phyloP scores from a whole-genome alignment of 2,329 filamentous ascomycete genomes.

The Graphilbum ipis-grandicollis region DNA sequence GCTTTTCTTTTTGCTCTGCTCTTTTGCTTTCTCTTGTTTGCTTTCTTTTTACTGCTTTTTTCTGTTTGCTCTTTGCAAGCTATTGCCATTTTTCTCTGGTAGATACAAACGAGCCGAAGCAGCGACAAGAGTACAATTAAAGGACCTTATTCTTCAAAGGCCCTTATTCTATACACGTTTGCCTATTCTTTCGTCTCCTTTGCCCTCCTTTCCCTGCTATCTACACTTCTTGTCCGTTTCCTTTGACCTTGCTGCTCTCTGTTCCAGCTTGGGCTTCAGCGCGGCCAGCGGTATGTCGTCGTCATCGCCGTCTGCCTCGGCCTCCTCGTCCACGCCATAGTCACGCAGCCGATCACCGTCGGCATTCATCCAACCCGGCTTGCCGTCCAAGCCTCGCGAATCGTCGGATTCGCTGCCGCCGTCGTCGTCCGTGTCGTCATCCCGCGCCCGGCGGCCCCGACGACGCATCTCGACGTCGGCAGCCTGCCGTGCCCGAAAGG shows the following conservation, averaged over 20 bases:
- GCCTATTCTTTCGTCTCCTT: too few relatives aligned
- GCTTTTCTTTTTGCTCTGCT: too few relatives aligned
- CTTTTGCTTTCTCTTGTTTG: too few relatives aligned
- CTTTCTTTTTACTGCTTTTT: too few relatives aligned
- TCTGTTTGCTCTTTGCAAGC: too few relatives aligned
- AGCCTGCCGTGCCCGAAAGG: constrained; percentile 31
- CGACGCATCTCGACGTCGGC: constrained; percentile 23
- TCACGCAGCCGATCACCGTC: constrained; percentile 61
- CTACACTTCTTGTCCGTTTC: background rate
- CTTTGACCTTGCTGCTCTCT: too few relatives aligned
- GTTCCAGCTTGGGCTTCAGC: constrained; percentile 32
- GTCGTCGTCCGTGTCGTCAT: constrained; percentile 26
- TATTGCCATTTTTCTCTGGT: too few relatives aligned
- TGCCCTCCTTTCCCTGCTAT: background rate
- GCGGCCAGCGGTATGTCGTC: constrained; percentile 54
- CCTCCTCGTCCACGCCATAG: constrained; percentile 65
- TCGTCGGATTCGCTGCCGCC: constrained; percentile 11
- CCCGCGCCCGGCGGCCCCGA: constrained; percentile 17
- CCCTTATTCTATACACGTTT: too few relatives aligned
- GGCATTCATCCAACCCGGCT: constrained; percentile 52
- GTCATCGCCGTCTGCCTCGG: constrained; percentile 28
- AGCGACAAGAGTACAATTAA: too few relatives aligned
- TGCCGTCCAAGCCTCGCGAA: constrained; percentile 22
- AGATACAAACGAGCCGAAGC: too few relatives aligned
- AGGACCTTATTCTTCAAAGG: too few relatives aligned